A percentile compares a stretch with the other conserved stretches of the same genome.
Evolutionary conservation across 345 rosid genomes (phyloP).

Genomic region (Salix koriyanagi): DNA sequence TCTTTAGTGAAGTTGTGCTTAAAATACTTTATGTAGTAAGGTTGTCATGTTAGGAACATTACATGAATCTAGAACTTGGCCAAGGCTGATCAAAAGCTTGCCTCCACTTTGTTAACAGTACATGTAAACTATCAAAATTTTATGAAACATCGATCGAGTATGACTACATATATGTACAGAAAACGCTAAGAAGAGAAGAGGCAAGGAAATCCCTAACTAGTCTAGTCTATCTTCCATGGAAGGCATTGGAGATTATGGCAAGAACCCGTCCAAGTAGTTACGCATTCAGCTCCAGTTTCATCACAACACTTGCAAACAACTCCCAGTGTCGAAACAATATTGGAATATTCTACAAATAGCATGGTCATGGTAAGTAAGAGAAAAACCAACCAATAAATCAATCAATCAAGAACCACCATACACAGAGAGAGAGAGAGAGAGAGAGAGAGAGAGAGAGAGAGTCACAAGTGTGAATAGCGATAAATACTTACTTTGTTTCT

Average conservation of each 20-base stretch:
- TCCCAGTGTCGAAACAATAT: slow-evolving; percentile 45
- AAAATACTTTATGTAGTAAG: neutral
- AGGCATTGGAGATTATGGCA: slow-evolving; percentile 49
- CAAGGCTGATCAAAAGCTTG: neutral
- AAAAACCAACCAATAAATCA: neutral
- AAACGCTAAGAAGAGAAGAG: neutral
- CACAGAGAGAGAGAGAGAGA: neutral
- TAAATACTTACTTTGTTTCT: slow-evolving; percentile 19
- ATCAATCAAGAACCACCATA: neutral
- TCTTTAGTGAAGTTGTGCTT: neutral
- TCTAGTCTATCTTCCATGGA: slow-evolving; percentile 42
- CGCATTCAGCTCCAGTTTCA: slow-evolving; percentile 36
- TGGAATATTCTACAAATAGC: slow-evolving; percentile 26
- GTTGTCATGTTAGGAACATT: neutral
- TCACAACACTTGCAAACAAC: slow-evolving; percentile 65
- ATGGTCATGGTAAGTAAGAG: neutral
- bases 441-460: neutral
- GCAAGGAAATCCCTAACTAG: neutral
- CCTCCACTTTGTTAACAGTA: neutral
- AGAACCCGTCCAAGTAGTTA: slow-evolving; percentile 38
- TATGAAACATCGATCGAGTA: neutral
- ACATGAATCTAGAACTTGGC: neutral
- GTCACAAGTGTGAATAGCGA: too few species aligned
- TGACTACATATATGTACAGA: neutral
- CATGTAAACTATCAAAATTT: too few species aligned